phyloP scores from a whole-genome alignment of 345 rosid genomes.

The Gynandropsis gynandra region DNA sequence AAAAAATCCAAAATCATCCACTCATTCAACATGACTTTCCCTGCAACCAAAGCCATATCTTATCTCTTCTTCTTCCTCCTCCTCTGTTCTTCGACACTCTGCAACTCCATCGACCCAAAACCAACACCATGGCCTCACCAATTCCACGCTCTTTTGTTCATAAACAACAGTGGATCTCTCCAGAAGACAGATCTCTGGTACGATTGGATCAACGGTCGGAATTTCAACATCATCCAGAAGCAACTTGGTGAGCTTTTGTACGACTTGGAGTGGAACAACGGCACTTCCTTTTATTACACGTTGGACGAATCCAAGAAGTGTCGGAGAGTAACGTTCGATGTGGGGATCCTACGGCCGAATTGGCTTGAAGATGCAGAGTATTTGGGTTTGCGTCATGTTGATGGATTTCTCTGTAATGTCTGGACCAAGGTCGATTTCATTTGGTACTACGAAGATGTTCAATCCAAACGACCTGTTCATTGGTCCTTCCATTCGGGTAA shows the following conservation, averaged over 20 bases:
- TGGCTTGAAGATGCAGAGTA: constrained; percentile 43
- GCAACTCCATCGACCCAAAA: constrained; percentile 13
- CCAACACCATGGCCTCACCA: constrained; percentile 46
- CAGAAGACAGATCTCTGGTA: constrained; percentile 44
- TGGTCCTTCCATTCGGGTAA: constrained; percentile 38
- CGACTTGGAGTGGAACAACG: constrained; percentile 45
- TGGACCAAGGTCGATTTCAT: constrained; percentile 47
- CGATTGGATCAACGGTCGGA: constrained; percentile 47
- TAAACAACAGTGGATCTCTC: constrained; percentile 39
- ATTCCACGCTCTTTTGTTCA: constrained; percentile 40
- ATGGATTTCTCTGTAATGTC: constrained; percentile 39
- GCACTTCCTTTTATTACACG: constrained; percentile 38
- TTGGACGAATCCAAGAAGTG: constrained; percentile 30
- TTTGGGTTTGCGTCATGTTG: constrained; percentile 29
- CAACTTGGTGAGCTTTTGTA: constrained; percentile 39
- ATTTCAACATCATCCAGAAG: constrained; percentile 44
- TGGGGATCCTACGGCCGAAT: constrained; percentile 41
- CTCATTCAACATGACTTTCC: too few species aligned
- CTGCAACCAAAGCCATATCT: too few species aligned
- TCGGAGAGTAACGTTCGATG: constrained; percentile 24
- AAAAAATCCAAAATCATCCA: too few species aligned
- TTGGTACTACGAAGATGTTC: constrained; percentile 42
- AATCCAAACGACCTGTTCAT: constrained; percentile 37
- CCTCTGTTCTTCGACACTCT: not conserved
- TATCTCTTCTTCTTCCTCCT: too few species aligned